Conservation (phyloP, 331 rosid species). For the Saraca asoca region DNA sequence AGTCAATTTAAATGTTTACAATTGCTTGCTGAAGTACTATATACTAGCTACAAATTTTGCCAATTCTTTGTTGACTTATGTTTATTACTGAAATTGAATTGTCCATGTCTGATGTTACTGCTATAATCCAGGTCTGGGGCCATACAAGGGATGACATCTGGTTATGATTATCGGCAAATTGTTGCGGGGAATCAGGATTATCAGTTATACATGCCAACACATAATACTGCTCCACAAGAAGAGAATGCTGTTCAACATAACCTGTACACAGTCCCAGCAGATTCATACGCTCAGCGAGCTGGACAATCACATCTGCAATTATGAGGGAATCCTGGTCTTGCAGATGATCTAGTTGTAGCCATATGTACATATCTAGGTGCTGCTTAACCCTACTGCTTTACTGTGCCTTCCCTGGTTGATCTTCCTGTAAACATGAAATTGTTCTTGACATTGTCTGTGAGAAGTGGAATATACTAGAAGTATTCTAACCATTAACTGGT, state of each 20-base stretch:
- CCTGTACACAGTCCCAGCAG: not conserved
- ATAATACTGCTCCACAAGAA: not conserved
- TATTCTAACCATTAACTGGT: not conserved
- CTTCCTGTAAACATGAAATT: no score
- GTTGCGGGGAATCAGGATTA: not conserved
- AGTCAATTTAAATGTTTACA: no score
- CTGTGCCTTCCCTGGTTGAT: no score
- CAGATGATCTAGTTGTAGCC: not conserved
- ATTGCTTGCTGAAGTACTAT: no score
- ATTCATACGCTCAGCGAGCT: not conserved
- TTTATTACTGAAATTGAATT: no score
- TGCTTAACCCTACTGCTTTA: not conserved
- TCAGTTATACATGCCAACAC: not conserved
- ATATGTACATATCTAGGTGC: not conserved
- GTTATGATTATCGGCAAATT: not conserved
- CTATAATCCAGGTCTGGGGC: not conserved
- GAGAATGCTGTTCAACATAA: not conserved
- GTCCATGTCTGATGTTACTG: not conserved
- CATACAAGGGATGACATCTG: not conserved
- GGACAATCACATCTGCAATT: constrained; percentile 11
- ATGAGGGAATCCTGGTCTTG: not conserved
- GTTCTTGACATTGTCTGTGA: no score
- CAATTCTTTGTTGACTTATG: no score
- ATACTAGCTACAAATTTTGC: no score
- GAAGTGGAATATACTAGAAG: not conserved